Percentiles rank a stretch among this genome's conserved stretches.
phyloP scores from a whole-genome alignment of 2,329 filamentous ascomycete species.

The Cladosporium sp. region DNA sequence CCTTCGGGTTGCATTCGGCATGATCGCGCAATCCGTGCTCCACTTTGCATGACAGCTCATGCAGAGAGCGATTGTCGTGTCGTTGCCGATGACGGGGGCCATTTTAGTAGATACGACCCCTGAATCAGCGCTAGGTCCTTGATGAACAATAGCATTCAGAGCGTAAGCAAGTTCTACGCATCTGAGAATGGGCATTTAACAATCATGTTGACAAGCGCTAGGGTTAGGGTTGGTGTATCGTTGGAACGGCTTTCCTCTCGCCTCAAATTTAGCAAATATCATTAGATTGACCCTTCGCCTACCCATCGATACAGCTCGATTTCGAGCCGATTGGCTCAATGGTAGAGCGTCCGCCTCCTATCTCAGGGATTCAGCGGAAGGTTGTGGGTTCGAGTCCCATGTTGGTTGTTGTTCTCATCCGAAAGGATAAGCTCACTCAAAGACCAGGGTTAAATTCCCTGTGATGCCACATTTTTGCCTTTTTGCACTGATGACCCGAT shows the following conservation, averaged over 20 bases:
- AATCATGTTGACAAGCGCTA: too few species aligned
- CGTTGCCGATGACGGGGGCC: too few species aligned
- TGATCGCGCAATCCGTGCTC: conserved; percentile 9
- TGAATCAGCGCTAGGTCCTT: too few species aligned
- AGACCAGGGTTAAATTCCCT: not conserved
- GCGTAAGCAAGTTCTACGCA: too few species aligned
- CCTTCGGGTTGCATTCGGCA: not conserved
- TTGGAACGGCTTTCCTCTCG: too few species aligned
- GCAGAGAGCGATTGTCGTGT: too few species aligned
- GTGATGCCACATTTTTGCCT: not conserved
- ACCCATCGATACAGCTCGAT: too few species aligned
- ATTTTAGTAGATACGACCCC: not conserved
- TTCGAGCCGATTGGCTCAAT: conserved; percentile 10
- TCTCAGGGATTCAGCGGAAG: conserved; percentile 16
- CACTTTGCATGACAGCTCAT: conserved; percentile 9
- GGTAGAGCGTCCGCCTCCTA: conserved; percentile 15
- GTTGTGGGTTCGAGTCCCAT: conserved; percentile 27
- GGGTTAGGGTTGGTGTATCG: not conserved
- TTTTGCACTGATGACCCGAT: too few species aligned
- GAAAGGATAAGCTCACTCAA: not conserved
- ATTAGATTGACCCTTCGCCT: too few species aligned
- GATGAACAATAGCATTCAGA: too few species aligned
- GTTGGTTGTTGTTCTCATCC: conserved; percentile 15
- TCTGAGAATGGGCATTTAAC: too few species aligned
- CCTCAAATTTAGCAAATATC: too few species aligned